Base-by-base conservation (phyloP, 306 rosid species). In the Hippophae gyantsensis region DNA sequence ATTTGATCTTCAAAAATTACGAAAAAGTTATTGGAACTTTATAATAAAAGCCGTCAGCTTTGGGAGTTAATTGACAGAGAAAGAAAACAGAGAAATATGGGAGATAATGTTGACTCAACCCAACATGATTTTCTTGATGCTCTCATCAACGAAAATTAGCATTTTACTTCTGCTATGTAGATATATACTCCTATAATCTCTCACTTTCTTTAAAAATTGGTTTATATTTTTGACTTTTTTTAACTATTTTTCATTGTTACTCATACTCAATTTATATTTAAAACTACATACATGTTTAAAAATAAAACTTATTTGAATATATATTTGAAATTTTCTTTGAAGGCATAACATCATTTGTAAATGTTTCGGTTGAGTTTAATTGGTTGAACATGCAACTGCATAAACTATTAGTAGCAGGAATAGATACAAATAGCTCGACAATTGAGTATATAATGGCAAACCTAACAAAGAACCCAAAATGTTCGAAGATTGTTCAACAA, bases 361-460 rank as follows among this genome's bases (percentile, higher is more conserved):
- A 45, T 12, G 48, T 1, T 7, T 7, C 48, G 8, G 1, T 9
- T 47, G 3, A 45, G 2, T 45, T 45, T 6, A 47, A 47, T 8
- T 47, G 13, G 10, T 27, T 10, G 38, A 27, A 47, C 50, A 47
- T 53, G 1, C 3, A 8, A 6, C 7, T 62, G 27, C 63, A 54
- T 62, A 63, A 69, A 45, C 6, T 69, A 9, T 23, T 69, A 2
- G 2, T 61, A 18, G 63, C 63, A 26, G 68, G 63, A 6, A 56
- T 63, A 47, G 63, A 69, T 52, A 62, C 74, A 11, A 69, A 51
- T 1, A 62, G 63, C 7, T 46, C 63, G 43, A 46, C 63, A 46
- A 43, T 62, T 6, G 57, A 69, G 46, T 69, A 58, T 67, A 48
- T 52, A 23, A 54, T 69, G 62, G 53, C 58, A 2, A 68, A 69